phyloP scores from a whole-genome alignment of 371 early-diverging fungal species.

The Mortierella sp. region DNA sequence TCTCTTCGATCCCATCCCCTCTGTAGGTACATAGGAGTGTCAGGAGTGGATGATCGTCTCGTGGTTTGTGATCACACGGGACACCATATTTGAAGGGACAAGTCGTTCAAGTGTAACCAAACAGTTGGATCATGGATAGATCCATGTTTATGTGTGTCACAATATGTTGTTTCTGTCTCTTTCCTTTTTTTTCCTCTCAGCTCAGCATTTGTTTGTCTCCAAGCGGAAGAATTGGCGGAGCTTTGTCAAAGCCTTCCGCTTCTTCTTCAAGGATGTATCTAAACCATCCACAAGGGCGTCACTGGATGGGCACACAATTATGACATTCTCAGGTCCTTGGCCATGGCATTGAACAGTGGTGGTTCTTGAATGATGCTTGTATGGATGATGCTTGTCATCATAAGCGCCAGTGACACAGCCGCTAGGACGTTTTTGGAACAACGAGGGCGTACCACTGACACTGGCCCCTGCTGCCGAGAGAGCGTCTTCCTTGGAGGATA shows the following conservation, averaged over 20 bases:
- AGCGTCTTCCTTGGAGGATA: constrained; percentile 21
- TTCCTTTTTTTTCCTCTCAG: too few relatives aligned
- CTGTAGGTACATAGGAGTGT: too few relatives aligned
- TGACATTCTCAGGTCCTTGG: constrained; percentile 11
- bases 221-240: constrained; percentile 50
- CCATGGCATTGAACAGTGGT: constrained; percentile 2
- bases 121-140: too few relatives aligned
- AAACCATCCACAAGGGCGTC: constrained; percentile 26
- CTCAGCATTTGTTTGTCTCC: constrained; percentile 32
- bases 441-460: neutral
- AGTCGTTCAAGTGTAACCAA: too few relatives aligned
- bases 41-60: too few relatives aligned
- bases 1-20: too few relatives aligned
- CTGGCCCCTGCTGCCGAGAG: constrained; percentile 5
- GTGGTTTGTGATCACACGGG: too few relatives aligned
- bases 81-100: too few relatives aligned
- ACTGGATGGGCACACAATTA: constrained; percentile 33
- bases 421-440: constrained; percentile 21
- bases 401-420: constrained; percentile 1
- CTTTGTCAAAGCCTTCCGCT: constrained; percentile 39
- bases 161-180: too few relatives aligned
- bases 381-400: constrained; percentile 40
- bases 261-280: constrained; percentile 40
- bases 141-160: too few relatives aligned
- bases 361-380: constrained; percentile 36